Conservation (phyloP, 495 filamentous ascomycete genomes). For the Penicillium odoratum region DNA sequence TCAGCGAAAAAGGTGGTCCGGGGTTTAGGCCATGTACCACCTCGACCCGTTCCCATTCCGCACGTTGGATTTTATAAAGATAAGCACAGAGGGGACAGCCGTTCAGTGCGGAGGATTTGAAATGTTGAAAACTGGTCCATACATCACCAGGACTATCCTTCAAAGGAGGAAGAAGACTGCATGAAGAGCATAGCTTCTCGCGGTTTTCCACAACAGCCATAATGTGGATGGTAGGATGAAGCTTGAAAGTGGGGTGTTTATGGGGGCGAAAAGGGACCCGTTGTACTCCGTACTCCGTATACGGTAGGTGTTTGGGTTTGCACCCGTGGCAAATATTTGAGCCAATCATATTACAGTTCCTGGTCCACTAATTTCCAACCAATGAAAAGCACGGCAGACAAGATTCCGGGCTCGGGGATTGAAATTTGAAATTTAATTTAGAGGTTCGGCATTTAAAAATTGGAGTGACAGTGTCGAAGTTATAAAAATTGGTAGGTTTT, state of each 20-base stretch:
- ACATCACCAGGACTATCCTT: neutral
- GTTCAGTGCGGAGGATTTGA: neutral
- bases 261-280: too few relatives aligned
- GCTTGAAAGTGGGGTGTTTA: too few relatives aligned
- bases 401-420: neutral
- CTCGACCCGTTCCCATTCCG: neutral
- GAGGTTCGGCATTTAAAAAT: neutral
- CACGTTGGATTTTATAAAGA: neutral
- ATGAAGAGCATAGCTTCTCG: neutral
- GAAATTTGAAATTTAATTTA: slow-evolving; percentile 1
- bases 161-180: neutral
- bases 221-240: neutral
- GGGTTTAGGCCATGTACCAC: neutral
- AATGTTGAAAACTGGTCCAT: neutral
- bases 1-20: neutral
- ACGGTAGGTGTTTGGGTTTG: neutral
- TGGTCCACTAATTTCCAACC: neutral
- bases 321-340: too few relatives aligned
- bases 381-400: slow-evolving; percentile 1
- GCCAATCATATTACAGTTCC: slow-evolving; percentile 15
- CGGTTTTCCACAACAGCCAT: neutral
- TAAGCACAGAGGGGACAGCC: neutral
- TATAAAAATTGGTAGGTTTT: neutral
- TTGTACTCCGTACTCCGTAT: too few relatives aligned
- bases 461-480: neutral